Conservation (phyloP, 352 stramenopile genomes). For the Globisporangium cystogenes region DNA sequence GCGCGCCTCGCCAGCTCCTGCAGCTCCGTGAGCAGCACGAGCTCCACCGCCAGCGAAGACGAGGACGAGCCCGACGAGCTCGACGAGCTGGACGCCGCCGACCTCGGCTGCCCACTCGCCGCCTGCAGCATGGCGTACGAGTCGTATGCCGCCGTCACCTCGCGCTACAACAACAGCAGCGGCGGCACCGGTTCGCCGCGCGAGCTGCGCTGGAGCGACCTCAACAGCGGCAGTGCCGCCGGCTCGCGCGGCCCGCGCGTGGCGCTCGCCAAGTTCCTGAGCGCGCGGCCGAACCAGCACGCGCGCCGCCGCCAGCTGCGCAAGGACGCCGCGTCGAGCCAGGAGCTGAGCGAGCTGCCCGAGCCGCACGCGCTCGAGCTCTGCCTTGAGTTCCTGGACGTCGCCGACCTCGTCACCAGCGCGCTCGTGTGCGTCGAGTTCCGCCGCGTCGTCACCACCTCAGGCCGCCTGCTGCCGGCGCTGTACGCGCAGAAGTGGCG, state of each 20-base stretch:
- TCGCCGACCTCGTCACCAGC: conserved; percentile 38
- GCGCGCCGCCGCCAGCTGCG: conserved; percentile 21
- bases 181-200: conserved; percentile 17
- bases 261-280: conserved; percentile 21
- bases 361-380: conserved; percentile 55
- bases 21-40: conserved; percentile 23
- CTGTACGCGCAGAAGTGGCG: conserved; percentile 68
- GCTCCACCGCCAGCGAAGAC: conserved; percentile 35
- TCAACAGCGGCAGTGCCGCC: conserved; percentile 37
- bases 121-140: conserved; percentile 62
- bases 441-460: conserved; percentile 36
- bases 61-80: conserved; percentile 14
- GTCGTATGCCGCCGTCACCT: conserved; percentile 65
- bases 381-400: conserved; percentile 69
- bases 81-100: conserved; percentile 8
- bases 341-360: conserved; percentile 21
- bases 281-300: conserved; percentile 19
- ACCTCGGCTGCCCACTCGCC: conserved; percentile 15
- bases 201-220: conserved; percentile 64
- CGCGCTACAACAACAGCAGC: conserved; percentile 24
- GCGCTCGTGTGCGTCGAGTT: conserved; percentile 52
- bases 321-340: background rate
- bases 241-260: conserved; percentile 42
- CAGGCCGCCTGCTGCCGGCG: conserved; percentile 38
- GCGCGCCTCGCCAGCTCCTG: conserved; percentile 25